These are phyloP conservation scores for Noccaea bulbosa DNA, from an alignment of 345 rosid species.

Conservation along the genomic window DNA sequence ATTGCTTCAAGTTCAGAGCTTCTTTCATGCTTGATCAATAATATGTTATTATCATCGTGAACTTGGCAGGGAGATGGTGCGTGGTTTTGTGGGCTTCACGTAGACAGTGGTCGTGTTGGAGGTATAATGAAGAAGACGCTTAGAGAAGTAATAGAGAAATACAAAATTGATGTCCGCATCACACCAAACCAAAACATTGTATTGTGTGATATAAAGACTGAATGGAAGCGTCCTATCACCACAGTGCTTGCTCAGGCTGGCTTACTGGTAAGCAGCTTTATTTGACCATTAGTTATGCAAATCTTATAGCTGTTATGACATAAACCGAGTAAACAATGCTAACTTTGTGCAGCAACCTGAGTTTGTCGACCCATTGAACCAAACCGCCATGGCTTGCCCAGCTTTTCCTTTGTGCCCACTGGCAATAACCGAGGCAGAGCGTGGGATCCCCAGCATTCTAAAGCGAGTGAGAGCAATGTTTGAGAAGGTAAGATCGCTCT, in stretches of 20 bases:
- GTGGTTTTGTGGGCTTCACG: conserved; percentile 87
- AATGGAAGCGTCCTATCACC: conserved; percentile 86
- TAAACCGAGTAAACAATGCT: conserved; percentile 2
- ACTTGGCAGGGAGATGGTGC: conserved; percentile 78
- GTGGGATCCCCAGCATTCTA: conserved; percentile 88
- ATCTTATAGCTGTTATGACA: conserved; percentile 19
- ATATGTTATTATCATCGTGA: neutral
- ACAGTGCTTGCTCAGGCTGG: conserved; percentile 91
- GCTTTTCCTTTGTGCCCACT: conserved; percentile 95
- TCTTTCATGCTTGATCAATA: neutral
- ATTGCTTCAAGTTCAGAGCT: neutral
- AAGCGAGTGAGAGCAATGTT: conserved; percentile 90
- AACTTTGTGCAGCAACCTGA: conserved; percentile 67
- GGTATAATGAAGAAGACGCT: conserved; percentile 90
- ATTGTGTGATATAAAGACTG: conserved; percentile 76
- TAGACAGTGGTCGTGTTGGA: conserved; percentile 87
- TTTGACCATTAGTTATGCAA: conserved; percentile 5
- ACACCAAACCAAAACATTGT: conserved; percentile 94
- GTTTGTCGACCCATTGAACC: conserved; percentile 83
- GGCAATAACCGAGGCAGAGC: conserved; percentile 97
- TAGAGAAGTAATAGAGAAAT: conserved; percentile 92
- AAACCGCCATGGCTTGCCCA: conserved; percentile 99
- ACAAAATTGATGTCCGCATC: conserved; percentile 77
- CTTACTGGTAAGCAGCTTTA: conserved; percentile 65
- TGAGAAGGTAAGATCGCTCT: conserved; percentile 65